Evolutionary conservation across 176 grass and related monocot species (phyloP).

Genomic region (Guadua angustifolia): DNA sequence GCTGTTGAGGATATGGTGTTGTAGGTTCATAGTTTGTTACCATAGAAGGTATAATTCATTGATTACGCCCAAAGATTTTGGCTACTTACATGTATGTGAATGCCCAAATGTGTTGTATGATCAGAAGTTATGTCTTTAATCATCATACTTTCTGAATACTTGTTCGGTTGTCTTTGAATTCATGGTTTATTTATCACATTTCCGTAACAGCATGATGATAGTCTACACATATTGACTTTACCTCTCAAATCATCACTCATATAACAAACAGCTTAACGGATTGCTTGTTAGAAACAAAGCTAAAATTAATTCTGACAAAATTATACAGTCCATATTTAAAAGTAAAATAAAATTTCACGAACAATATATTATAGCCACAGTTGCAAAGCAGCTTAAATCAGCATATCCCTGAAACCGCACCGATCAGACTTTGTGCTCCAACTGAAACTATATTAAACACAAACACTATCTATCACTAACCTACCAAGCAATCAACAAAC

Average conservation of each 20-base stretch:
- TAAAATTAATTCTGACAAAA: not conserved
- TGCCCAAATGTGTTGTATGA: not conserved
- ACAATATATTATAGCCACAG: not conserved
- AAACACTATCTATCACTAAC: not conserved
- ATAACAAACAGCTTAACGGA: not conserved
- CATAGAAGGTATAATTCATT: not conserved
- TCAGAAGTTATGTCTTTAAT: not conserved
- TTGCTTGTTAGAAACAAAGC: not conserved
- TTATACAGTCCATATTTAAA: not conserved
- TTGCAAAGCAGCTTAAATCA: constrained; percentile 20
- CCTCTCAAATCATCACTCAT: not conserved
- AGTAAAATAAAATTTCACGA: not conserved
- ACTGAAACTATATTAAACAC: constrained; percentile 13
- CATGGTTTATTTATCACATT: not conserved
- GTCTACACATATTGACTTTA: not conserved
- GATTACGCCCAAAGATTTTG: not conserved
- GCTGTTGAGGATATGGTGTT: not conserved
- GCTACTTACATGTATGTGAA: not conserved
- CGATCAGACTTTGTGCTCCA: not conserved
- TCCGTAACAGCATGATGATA: not conserved
- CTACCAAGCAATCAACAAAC: constrained; percentile 6
- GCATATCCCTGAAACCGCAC: not conserved
- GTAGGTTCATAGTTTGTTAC: not conserved
- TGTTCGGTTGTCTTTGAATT: not conserved
- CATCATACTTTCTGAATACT: not conserved